Conservation (phyloP, 345 rosid species). For the Pistacia atlantica region DNA sequence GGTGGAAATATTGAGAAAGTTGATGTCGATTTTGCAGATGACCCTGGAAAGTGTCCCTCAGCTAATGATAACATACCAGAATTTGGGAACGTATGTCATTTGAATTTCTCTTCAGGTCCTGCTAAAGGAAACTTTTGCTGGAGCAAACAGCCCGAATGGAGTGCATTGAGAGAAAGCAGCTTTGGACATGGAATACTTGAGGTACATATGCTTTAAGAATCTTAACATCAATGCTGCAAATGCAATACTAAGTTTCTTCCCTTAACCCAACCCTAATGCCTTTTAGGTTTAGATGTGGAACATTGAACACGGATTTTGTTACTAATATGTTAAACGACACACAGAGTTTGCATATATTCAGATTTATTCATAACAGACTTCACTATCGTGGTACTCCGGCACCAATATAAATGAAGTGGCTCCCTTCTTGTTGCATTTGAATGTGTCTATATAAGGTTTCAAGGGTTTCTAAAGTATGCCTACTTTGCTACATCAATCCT, state of each 20-base stretch:
- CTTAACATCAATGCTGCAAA: background rate
- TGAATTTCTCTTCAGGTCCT: slow-evolving; percentile 70
- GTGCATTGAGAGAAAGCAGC: slow-evolving; percentile 91
- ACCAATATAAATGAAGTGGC: background rate
- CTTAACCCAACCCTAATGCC: background rate
- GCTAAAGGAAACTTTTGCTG: slow-evolving; percentile 87
- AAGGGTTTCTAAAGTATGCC: no score
- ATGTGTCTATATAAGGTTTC: no score
- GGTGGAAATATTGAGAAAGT: slow-evolving; percentile 86
- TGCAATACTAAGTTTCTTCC: background rate
- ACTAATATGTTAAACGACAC: background rate
- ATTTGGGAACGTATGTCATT: slow-evolving; percentile 65
- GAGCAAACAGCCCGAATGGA: slow-evolving; percentile 82
- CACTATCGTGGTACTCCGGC: background rate
- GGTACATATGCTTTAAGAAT: slow-evolving; percentile 33
- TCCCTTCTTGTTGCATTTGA: no score
- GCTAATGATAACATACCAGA: slow-evolving; percentile 63
- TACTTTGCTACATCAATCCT: no score
- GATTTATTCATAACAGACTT: background rate
- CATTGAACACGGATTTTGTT: background rate
- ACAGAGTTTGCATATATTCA: background rate
- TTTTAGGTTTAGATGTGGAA: background rate
- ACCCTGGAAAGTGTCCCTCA: slow-evolving; percentile 77
- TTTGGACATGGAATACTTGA: slow-evolving; percentile 90
- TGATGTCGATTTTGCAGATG: slow-evolving; percentile 72